Base-by-base conservation (phyloP, 2,329 filamentous ascomycete species). In the Akanthomyces dipterigenus region DNA sequence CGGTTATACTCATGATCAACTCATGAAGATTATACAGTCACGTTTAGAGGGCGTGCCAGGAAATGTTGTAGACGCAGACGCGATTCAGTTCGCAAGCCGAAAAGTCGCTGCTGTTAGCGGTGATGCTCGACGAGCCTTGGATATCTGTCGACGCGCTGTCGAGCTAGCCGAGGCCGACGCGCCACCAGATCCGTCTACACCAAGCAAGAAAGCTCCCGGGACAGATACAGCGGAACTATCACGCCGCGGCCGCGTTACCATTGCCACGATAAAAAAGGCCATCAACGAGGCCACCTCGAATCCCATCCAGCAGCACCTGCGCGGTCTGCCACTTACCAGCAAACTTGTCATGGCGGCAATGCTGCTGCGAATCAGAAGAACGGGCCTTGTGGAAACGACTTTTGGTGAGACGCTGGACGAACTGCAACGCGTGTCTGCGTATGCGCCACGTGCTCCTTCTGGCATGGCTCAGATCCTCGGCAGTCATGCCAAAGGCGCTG, bases 21-120 rank as follows among this genome's bases (percentile, higher is more conserved):
- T 99, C 45, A 96, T 98, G 89, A 89, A 89, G 67, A 99, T 99
- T 70, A 97, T 99, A 65, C 88, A 93, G 70, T 96, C 92, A n/a
- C 88, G 95, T 34, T 83, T 99, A 2, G 87, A 91, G 70, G 91
- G 91, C 59, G 91, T 98, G 0, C 88, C 90, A 1, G 92, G 91
- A 28, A 87, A 93, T 66, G 89, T 99, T 49, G 93, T 99, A 45
- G 91, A 97, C 64, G 80, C 91, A 1, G 95, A 99, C 70, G 96
- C 95, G 16, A 85, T 99, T 55, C 93, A 98, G 75, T 99, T 99
- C 70, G 95, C 95, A 3, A 93, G 91, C 67, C 87, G 95, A 64
- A 99, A 99, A 76, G 95, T 99, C 36, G 95, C 95, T 5, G 93
- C 95, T 43, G 96, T 99, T 49, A 96, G 90, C 65, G 96, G 95